Base-by-base conservation (phyloP, 2,329 filamentous ascomycete species). In the Zymoseptoria tritici region DNA sequence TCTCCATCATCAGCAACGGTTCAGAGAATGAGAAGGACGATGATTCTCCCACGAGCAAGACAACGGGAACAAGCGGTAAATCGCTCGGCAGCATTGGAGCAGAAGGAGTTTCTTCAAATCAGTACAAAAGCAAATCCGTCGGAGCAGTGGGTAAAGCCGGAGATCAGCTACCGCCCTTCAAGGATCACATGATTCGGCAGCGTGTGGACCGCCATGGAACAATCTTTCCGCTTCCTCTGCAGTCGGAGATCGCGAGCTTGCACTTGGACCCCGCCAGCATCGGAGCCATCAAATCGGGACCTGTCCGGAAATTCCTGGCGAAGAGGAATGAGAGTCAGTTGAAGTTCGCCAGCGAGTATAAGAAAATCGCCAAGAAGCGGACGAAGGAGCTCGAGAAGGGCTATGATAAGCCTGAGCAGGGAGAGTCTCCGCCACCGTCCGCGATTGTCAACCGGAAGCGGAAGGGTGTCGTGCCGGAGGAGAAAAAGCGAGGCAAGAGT, bases 151-250 rank as follows among this genome's bases (percentile, higher is more conserved):
- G 93, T n/a, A 90, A 84, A 71, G 91, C 92, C 2, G 92, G 92
- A 1, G 91, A 96, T 68, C 83, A 90, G 3, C 76, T 97, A 0
- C 93, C 91, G 0, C 76, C 81, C 0, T 97, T 97, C 74, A 81
- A 84, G 56, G 80, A 88, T 61, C 87, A 95, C 72, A 97, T 97
- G 92, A 92, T 99, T 62, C 87, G 94, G 8, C 91, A 99, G 72
- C 81, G 88, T 26, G 86, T 97, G 20, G 89, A 90, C 62, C 81
- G 88, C 1, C 85, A 93, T 70, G 94, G 94, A 4, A 80, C 82
- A 11, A 86, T 92, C 21, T 85, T 86, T 60, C 81, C 85, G 0
- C 79, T 99, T 4, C 80, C 84, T 0, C 80, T 85, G 0, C 80
- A 85, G 20, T 77, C 81, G 0, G 83, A 90, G 3, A 79, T 96